These are phyloP conservation scores for Musa schizocarpa DNA, from an alignment of 176 grass and related monocot genomes.

Conservation along the genomic window DNA sequence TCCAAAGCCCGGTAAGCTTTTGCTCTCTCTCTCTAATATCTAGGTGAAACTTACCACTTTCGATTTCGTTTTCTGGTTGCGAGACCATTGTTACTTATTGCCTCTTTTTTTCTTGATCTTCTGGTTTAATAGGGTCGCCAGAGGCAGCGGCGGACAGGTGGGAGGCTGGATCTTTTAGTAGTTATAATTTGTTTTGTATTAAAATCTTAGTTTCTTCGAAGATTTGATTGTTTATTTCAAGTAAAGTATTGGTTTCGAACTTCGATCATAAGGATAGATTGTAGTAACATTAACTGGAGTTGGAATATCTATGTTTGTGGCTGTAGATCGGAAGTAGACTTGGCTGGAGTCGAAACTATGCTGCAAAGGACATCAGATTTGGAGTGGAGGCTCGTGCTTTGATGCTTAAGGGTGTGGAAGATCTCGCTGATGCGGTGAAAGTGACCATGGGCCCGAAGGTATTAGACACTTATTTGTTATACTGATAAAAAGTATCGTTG, in stretches of 20 bases:
- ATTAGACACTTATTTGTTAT: background rate
- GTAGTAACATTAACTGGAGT: background rate
- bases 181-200: background rate
- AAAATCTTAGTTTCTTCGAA: background rate
- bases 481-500: no score
- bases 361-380: conserved; percentile 30
- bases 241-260: background rate
- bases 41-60: no score
- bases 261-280: background rate
- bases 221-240: background rate
- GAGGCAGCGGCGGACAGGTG: background rate
- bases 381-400: conserved; percentile 29
- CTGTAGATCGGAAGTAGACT: conserved; percentile 11
- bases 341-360: conserved; percentile 30
- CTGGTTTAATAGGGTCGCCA: background rate
- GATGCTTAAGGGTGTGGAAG: conserved; percentile 37
- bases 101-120: background rate
- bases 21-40: no score
- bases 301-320: background rate
- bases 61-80: background rate
- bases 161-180: background rate
- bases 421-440: conserved; percentile 37
- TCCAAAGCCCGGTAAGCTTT: conserved; percentile 15
- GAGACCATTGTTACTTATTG: no score
- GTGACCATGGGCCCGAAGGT: conserved; percentile 33